Conservation (phyloP, 202 grass and related monocot genomes). For the Tripidium arundinaceum region DNA sequence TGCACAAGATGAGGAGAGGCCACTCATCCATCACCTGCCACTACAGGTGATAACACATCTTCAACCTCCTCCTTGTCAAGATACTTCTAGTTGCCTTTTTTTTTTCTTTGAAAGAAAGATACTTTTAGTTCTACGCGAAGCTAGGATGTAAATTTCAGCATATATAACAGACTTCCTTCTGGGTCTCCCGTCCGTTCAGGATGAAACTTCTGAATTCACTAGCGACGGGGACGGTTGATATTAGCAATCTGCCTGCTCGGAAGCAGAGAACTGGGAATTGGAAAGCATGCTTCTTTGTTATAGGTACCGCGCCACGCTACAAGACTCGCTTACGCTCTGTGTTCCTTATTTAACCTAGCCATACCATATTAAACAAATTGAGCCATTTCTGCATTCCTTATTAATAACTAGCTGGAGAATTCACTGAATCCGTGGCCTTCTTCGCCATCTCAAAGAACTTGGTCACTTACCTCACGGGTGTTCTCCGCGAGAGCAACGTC, state of each 20-base stretch:
- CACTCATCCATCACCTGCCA: no score
- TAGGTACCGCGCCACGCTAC: neutral
- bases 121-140: neutral
- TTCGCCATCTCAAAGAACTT: conserved; percentile 26
- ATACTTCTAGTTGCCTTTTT: neutral
- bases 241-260: conserved; percentile 17
- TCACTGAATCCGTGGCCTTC: conserved; percentile 4
- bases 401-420: conserved; percentile 1
- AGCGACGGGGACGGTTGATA: conserved; percentile 44
- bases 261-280: conserved; percentile 44
- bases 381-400: neutral
- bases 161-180: neutral
- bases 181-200: neutral
- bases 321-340: neutral
- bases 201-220: conserved; percentile 6
- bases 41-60: no score
- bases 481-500: neutral
- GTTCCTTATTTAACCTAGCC: neutral
- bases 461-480: conserved; percentile 7
- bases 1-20: no score
- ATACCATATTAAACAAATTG: no score
- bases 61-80: neutral
- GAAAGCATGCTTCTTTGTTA: conserved; percentile 47
- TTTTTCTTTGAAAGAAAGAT: rapidly evolving
- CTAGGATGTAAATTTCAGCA: neutral